Evolutionary conservation across 2,329 filamentous ascomycete species (phyloP), one percentile per base, ranked within the genome.

Genomic region (Mollisiaceae sp.): DNA sequence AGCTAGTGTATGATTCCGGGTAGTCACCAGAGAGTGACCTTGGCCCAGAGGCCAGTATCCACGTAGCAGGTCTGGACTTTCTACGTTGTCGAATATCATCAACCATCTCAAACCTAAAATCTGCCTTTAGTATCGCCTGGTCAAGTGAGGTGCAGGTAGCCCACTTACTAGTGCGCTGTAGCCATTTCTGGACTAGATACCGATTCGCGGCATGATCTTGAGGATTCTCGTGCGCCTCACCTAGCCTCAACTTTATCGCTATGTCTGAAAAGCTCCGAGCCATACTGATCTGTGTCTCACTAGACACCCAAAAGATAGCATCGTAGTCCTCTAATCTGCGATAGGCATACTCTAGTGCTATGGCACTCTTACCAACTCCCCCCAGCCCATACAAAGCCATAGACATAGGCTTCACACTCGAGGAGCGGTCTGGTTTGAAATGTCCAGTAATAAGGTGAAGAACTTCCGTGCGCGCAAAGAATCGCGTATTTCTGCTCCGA

Each of bases 261-360:
- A 71, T 67, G 62, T 71, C 62, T n/a, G 68, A 68, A 52, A 72
- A 72, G 43, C 70, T 72, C 50, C 71, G 66, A n/a, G 64, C 59
- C 8, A 72, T 58, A 27, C 68, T 60, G 18, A 54, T 64, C 20
- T 36, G 39, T 8, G 56, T 71, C 43, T 72, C 70, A 8, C 63
- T 55, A 32, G 66, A 55, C 22, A 72, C 62, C 69, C 70, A 71
- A 35, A 72, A 70, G 41, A 72, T 61, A 22, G 70, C 70, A 52
- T 72, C 64, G 57, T 67, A 54, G 61, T 38, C 62, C 59, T 54
- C 24, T 8, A 39, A 55, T 39, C 24, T 45, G 41, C 45, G 63
- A 32, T n/a, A 5, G 45, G 45, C 55, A 56, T 67, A 69, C 65
- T 65, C 60, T 18, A 63, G 15, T 14, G 66, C 68, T 43, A 68